Base-by-base conservation (phyloP, 768 basidiomycete species). In the Podaxis mareebaensis region DNA sequence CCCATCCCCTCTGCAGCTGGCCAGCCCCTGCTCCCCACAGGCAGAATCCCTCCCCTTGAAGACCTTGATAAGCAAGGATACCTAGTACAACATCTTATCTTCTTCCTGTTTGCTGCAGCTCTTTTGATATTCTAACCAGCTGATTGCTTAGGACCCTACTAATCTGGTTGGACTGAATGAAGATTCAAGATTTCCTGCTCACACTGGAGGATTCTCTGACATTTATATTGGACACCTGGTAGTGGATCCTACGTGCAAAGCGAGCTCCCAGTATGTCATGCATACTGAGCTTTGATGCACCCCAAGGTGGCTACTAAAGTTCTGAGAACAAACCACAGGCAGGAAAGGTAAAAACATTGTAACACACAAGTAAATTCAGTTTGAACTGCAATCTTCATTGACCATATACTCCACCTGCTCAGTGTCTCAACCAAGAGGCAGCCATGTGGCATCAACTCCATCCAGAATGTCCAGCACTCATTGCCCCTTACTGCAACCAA, bases 221-320 rank as follows among this genome's bases (percentile, higher is more conserved):
- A 1, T 51, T 11, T 22, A 8, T 26, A 13, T 51, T 51, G 48
- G 48, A 1, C 24, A 22, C 0, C 24, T 51, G n/a, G 2, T 20
- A 22, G 48, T 0, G 11, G 48, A 51, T 51, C 11, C 11, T 51
- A 22, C 22, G 8, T 44, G 1, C 4, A n/a, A 44, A 15, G n/a
- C 0, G n/a, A 44, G n/a, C 13, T 15, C 17, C 7, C 7, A 1
- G 6, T 15, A 15, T n/a, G 13, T 44, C 42, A 17, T 44, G 42
- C 5, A 44, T 6, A 15, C n/a, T 15, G 42, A 5, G 13, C 1
- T 44, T 15, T 17, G n/a, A 28, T n/a, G 22, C 26, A 1, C 28
- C n/a, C n/a, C 4, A n/a, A 69, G 68, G 65, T 67, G 13, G 68
- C 68, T n/a, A 63, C 66, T 39, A 69, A 69, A 44, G 48, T 65